Conservation (phyloP, 2,329 filamentous ascomycete species). For the Xylariaceae sp. region DNA sequence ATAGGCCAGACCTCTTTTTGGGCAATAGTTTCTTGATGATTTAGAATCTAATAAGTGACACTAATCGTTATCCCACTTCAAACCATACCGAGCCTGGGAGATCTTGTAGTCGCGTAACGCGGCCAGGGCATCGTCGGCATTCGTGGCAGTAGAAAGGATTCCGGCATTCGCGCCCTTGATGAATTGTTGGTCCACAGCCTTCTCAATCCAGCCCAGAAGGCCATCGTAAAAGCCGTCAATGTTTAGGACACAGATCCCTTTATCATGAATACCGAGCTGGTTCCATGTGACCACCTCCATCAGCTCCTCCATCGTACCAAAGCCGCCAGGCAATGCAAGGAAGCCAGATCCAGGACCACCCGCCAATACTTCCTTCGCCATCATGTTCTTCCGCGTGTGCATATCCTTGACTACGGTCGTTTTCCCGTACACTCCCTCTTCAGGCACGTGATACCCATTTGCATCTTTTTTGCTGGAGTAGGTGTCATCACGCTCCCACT, state of each 20-base stretch:
- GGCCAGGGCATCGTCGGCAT: slow-evolving; percentile 66
- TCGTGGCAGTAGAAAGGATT: slow-evolving; percentile 75
- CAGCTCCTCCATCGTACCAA: slow-evolving; percentile 93
- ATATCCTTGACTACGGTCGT: slow-evolving; percentile 92
- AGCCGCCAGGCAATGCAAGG: slow-evolving; percentile 78
- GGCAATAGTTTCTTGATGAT: no score
- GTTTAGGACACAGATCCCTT: slow-evolving; percentile 78
- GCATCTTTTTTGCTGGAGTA: slow-evolving; percentile 41
- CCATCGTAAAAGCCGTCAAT: slow-evolving; percentile 91
- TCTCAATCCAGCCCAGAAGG: slow-evolving; percentile 74
- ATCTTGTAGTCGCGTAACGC: slow-evolving; percentile 71
- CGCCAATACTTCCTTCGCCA: slow-evolving; percentile 81
- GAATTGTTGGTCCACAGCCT: slow-evolving; percentile 72
- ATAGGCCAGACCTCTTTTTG: no score
- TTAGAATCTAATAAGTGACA: no score
- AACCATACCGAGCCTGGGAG: slow-evolving; percentile 68
- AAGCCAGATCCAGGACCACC: slow-evolving; percentile 84
- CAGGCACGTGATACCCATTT: slow-evolving; percentile 55
- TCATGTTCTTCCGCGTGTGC: slow-evolving; percentile 92
- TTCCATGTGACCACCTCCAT: slow-evolving; percentile 94
- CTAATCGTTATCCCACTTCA: slow-evolving; percentile 63
- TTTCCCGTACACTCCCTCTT: slow-evolving; percentile 65
- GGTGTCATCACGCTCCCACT: slow-evolving; percentile 65
- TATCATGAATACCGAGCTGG: slow-evolving; percentile 85
- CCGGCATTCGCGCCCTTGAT: slow-evolving; percentile 64